phyloP scores from a whole-genome alignment of 1,284 basidiomycete genomes.

The Rhizopogon parksii region DNA sequence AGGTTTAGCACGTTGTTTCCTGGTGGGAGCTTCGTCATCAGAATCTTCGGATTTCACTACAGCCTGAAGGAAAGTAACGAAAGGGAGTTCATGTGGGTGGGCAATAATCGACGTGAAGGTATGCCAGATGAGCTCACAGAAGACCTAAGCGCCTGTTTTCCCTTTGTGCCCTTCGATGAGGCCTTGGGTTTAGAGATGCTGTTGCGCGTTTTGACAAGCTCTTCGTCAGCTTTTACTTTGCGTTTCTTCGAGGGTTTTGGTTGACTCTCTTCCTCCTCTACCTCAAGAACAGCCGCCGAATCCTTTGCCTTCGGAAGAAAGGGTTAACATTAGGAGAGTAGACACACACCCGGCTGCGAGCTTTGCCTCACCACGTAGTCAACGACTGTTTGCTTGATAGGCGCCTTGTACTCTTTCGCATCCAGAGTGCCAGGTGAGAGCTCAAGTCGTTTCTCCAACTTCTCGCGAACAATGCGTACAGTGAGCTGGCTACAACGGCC shows the following conservation, averaged over 20 bases:
- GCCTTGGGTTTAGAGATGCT: background rate
- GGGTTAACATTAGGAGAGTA: background rate
- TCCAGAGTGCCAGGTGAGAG: constrained; percentile 38
- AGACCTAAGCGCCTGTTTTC: background rate
- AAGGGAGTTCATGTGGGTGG: background rate
- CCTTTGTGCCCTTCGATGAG: background rate
- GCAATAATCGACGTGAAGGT: background rate
- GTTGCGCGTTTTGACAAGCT: background rate
- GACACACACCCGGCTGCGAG: no score
- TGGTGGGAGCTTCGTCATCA: background rate
- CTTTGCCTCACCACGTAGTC: constrained; percentile 33
- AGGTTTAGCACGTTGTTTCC: background rate
- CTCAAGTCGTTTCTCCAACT: constrained; percentile 36
- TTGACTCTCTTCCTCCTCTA: background rate
- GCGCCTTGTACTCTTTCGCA: constrained; percentile 34
- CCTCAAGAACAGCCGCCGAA: constrained; percentile 11
- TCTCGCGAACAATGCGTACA: constrained; percentile 38
- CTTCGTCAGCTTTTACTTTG: background rate
- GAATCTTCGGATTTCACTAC: background rate
- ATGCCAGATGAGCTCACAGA: background rate
- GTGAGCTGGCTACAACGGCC: constrained; percentile 36
- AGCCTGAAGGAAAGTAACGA: background rate
- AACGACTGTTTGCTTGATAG: constrained; percentile 36
- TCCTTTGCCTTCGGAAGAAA: background rate
- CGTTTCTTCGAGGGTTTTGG: constrained; percentile 5